Evolutionary conservation across 2,329 filamentous ascomycete species (phyloP), one percentile per base, ranked within the genome.

Genomic region (Colletotrichum magnum): DNA sequence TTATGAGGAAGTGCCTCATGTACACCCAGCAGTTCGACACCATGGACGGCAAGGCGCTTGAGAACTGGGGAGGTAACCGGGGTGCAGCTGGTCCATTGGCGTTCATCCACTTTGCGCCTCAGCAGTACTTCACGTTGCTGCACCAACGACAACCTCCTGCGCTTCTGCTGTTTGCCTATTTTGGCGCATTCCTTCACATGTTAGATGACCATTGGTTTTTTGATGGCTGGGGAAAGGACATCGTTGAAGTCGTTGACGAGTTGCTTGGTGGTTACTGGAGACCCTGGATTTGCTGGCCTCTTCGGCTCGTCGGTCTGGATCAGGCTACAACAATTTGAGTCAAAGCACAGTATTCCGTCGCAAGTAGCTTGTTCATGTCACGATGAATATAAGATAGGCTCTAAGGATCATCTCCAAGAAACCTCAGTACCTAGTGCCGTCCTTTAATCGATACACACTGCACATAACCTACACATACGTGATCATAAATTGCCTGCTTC

Each of bases 81-180:
- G 64, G 63, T 1, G 72, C 67, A 71, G 60, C 73, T 4, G 72
- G 52, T 3, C 72, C 71, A 15, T 15, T 73, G 6, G 45, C 69
- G 28, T 74, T 74, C 26, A 64, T 75, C 1, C 54, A 63, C 18
- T 65, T 68, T 52, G 71, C 68, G 1, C 72, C 73, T 4, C 53
- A 71, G 24, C 32, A 16, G n/a, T 75, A 71, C 58, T 73, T 75
- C 24, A 57, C 58, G 4, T 53, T 72, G n/a, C 51, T 75, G 0
- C 68, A 70, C n/a, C 73, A 75, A 28, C 54, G 73, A 3, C 73
- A 75, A 36, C 72, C 73, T 2, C 71, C 60, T 2, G 71, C 73
- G 1, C 63, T 74, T 2, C 21, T 74, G 13, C 15, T 75, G 0
- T 74, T 73, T 54, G 69, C 71, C 1, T 71, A 63, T 28, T 73